Conservation (phyloP, 2,329 filamentous ascomycete species). For the Botryosphaeria dothidea region DNA sequence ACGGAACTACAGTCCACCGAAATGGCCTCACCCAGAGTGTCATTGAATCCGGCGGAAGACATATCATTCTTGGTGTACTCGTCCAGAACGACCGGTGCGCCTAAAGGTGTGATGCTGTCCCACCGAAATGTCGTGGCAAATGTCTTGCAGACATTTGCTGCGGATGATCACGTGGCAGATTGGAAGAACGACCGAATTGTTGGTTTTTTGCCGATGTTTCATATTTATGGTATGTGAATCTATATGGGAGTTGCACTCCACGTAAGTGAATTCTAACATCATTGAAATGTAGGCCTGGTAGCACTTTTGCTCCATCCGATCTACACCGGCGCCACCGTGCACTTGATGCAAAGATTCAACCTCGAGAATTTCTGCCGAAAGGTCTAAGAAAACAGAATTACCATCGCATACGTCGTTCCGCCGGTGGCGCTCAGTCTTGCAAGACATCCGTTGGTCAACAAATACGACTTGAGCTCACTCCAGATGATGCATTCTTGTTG, state of each 20-base stretch:
- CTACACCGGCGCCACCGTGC: slow-evolving; percentile 54
- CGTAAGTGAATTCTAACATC: not conserved
- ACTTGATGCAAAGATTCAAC: slow-evolving; percentile 75
- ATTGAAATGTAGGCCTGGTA: not conserved
- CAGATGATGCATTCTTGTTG: no score
- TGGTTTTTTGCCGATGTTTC: not conserved
- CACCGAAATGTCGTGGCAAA: slow-evolving; percentile 16
- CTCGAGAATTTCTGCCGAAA: slow-evolving; percentile 70
- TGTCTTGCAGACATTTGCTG: slow-evolving; percentile 21
- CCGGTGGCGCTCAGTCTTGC: slow-evolving; percentile 74
- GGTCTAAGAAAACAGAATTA: slow-evolving; percentile 70
- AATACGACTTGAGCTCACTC: slow-evolving; percentile 60
- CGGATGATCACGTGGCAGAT: slow-evolving; percentile 21
- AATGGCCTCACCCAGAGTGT: no score
- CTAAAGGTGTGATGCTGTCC: slow-evolving; percentile 27
- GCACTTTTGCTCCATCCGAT: not conserved
- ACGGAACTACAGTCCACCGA: slow-evolving; percentile 22
- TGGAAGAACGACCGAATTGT: not conserved
- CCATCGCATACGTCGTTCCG: slow-evolving; percentile 76
- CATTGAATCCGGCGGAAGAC: slow-evolving; percentile 21
- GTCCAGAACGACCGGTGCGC: slow-evolving; percentile 25
- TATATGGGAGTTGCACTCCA: not conserved
- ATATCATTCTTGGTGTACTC: slow-evolving; percentile 25
- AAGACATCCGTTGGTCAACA: slow-evolving; percentile 71
- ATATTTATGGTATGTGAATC: not conserved